Conservation (phyloP, 2,329 filamentous ascomycete genomes). For the Colletotrichum lindemuthianum region DNA sequence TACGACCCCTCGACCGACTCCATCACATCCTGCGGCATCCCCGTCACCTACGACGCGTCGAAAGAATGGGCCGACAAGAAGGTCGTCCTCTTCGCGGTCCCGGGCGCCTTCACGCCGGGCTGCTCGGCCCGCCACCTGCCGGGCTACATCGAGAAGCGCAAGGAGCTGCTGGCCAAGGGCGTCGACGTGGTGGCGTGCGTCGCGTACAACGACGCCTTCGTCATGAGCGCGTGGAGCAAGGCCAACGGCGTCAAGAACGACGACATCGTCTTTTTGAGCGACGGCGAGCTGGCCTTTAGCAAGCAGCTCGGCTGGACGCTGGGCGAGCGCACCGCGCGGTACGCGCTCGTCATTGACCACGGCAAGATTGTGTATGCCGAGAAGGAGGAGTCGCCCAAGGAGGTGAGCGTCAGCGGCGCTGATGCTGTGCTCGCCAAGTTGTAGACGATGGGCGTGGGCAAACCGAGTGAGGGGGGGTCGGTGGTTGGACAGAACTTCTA, state of each 20-base stretch:
- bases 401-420: constrained; percentile 60
- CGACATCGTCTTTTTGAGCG: constrained; percentile 75
- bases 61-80: constrained; percentile 66
- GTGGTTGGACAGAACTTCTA: too few relatives aligned
- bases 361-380: constrained; percentile 85
- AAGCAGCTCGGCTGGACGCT: constrained; percentile 41
- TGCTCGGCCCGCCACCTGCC: constrained; percentile 85
- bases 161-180: constrained; percentile 79
- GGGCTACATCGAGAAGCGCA: constrained; percentile 78
- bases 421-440: constrained; percentile 64
- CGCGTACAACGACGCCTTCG: constrained; percentile 84
- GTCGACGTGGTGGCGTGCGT: constrained; percentile 85
- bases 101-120: constrained; percentile 85
- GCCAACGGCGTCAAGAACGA: constrained; percentile 82
- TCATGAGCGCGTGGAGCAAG: constrained; percentile 92
- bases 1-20: constrained; percentile 74
- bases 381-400: constrained; percentile 67
- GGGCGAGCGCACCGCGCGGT: constrained; percentile 65
- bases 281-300: constrained; percentile 32
- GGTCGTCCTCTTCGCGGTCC: constrained; percentile 64
- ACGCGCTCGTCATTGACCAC: constrained; percentile 83
- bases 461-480: too few relatives aligned
- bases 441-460: constrained; percentile 43
- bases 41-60: constrained; percentile 78
- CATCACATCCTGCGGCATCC: constrained; percentile 81